Evolutionary conservation across 768 basidiomycete genomes (phyloP).

Genomic region (Lyophyllum atratum): DNA sequence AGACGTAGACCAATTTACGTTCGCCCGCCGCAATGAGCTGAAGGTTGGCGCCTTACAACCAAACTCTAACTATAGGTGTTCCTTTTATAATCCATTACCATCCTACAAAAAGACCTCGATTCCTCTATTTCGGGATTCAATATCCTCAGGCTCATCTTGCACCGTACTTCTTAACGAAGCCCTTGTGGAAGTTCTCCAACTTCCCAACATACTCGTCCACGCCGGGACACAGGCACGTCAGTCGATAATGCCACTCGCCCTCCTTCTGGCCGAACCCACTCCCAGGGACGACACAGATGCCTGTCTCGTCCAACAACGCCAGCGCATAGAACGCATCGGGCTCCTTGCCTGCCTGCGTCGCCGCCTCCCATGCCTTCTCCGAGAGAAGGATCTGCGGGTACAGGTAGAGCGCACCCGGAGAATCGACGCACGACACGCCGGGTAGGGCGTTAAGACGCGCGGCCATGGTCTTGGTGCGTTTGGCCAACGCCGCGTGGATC

Average conservation of each 20-base stretch:
- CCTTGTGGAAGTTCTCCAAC: slow-evolving; percentile 56
- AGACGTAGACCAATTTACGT: no score
- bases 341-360: slow-evolving; percentile 67
- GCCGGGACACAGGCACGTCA: slow-evolving; percentile 94
- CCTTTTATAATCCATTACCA: no score
- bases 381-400: slow-evolving; percentile 85
- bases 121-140: no score
- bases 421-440: slow-evolving; percentile 89
- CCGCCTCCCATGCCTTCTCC: slow-evolving; percentile 70
- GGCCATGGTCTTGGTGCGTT: slow-evolving; percentile 74
- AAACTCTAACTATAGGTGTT: no score
- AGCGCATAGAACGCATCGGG: slow-evolving; percentile 92
- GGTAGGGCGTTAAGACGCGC: slow-evolving; percentile 77
- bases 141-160: slow-evolving; percentile 5
- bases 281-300: slow-evolving; percentile 93
- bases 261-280: slow-evolving; percentile 93
- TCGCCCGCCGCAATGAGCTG: no score
- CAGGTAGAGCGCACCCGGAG: slow-evolving; percentile 92
- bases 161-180: slow-evolving; percentile 29
- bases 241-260: slow-evolving; percentile 86
- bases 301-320: slow-evolving; percentile 81
- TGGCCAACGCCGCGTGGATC: slow-evolving; percentile 74
- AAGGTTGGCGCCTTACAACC: no score
- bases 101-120: background rate
- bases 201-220: slow-evolving; percentile 90